A percentile compares a stretch with the other conserved stretches of the same genome.
These are phyloP conservation scores for Hypoxylon sp. DNA, from an alignment of 2,329 filamentous ascomycete genomes.

Conservation along the genomic window DNA sequence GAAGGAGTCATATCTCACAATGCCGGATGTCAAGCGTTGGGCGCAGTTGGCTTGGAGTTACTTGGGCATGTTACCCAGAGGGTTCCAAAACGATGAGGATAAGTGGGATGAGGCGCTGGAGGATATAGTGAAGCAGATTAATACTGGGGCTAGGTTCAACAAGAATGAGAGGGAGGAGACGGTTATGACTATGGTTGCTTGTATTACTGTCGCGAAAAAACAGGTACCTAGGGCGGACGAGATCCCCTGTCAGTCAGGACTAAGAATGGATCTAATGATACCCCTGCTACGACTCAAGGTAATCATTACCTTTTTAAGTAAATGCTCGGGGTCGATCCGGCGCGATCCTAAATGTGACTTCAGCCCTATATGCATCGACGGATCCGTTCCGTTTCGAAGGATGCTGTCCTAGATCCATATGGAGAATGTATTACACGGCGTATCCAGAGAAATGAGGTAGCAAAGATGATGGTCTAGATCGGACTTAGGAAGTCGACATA, in stretches of 20 bases:
- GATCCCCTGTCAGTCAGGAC: neutral
- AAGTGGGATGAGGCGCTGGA: conserved; percentile 27
- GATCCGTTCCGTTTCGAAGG: neutral
- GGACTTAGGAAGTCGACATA: too few relatives aligned
- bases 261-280: too few relatives aligned
- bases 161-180: conserved; percentile 24
- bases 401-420: conserved; percentile 6
- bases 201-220: conserved; percentile 14
- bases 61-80: conserved; percentile 6
- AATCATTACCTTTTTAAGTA: too few relatives aligned
- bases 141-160: conserved; percentile 15
- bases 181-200: conserved; percentile 23
- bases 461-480: conserved; percentile 5
- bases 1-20: conserved; percentile 8
- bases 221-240: neutral
- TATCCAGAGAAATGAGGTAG: conserved; percentile 2
- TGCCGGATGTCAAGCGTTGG: conserved; percentile 22
- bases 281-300: too few relatives aligned
- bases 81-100: conserved; percentile 30
- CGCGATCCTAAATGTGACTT: conserved; percentile 9
- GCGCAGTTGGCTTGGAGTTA: conserved; percentile 35
- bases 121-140: conserved; percentile 25
- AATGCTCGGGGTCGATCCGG: too few relatives aligned
- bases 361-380: conserved; percentile 17
- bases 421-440: conserved; percentile 1